Evolutionary conservation across 2,329 filamentous ascomycete species (phyloP), one percentile per base, ranked within the genome.

Genomic region (Phoma sp.): DNA sequence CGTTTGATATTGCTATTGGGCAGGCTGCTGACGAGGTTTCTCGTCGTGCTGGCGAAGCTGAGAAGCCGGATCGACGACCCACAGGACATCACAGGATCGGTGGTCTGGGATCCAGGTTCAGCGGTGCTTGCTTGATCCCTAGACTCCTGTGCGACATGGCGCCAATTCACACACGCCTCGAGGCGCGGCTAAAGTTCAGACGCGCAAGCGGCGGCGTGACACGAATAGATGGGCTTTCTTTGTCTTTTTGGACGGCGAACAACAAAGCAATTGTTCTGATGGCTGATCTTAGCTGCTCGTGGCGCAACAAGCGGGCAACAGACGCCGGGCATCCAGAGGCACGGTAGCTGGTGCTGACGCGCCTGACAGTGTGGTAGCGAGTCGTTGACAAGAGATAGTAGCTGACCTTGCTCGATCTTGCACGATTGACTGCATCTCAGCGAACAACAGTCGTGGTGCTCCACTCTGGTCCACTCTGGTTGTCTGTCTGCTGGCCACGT

Each of bases 131-230:
- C 46, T 33, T 9, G 9, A 7, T 29, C 27, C 6, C 37, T 32
- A 5, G 32, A n/a, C 32, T 33, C 32, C 7, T 46, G 52, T 55
- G 37, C 37, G 27, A 55, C 52, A 46, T 49, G 52, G 52, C 52
- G 52, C 29, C 40, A 54, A 41, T 49, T 44, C 29, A 11, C 33
- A 48, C 35, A 54, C 29, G 45, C 40, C 27, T 54, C 35, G 18
- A 22, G 32, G 37, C 52, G 52, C 52, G 52, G 46, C 46, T 55
- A 55, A 18, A 50, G 22, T 30, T 18, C 41, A 50, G 37, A 30
- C 52, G 47, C 47, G 47, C 40, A 50, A 46, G 52, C 46, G 52
- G 52, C 52, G 50, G 38, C 23, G 46, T 45, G 32, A 55, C 37
- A 46, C 52, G 9, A 41, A 39, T 24, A 49, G 6, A 33, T 24